A percentile compares a stretch with the other conserved stretches of the same genome.
These are phyloP conservation scores for Flaveria floridana DNA, from an alignment of 140 eudicot species.

Conservation along the genomic window DNA sequence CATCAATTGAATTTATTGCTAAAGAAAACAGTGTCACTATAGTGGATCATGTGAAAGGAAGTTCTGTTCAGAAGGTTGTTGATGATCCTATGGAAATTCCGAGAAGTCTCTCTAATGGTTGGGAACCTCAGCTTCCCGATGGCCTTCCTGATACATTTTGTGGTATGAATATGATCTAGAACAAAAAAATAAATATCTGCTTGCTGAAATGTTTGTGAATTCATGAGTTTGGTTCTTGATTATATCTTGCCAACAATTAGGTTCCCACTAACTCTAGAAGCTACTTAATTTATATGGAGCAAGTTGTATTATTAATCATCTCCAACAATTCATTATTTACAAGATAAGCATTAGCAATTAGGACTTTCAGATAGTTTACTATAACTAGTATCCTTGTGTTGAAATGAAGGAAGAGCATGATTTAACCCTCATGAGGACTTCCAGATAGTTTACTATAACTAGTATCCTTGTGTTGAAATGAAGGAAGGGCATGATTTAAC, in stretches of 20 bases:
- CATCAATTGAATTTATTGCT: slow-evolving; percentile 74
- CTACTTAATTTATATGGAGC: too few species aligned
- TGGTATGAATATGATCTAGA: slow-evolving; percentile 64
- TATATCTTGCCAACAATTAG: not conserved
- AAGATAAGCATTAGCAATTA: not conserved
- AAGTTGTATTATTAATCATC: not conserved
- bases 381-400: not conserved
- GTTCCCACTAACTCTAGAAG: not conserved
- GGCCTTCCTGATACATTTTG: slow-evolving; percentile 85
- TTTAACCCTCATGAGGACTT: not conserved
- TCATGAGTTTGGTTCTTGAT: slow-evolving; percentile 9
- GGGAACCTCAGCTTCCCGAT: slow-evolving; percentile 71
- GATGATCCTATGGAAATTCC: slow-evolving; percentile 84
- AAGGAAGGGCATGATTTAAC: slow-evolving; percentile 12
- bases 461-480: not conserved
- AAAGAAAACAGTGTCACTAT: slow-evolving; percentile 73
- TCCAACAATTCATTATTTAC: not conserved
- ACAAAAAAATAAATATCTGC: slow-evolving; percentile 19
- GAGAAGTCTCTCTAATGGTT: slow-evolving; percentile 53
- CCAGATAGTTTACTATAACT: not conserved
- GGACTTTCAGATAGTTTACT: not conserved
- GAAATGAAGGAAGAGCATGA: not conserved
- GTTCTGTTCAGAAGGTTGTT: slow-evolving; percentile 47
- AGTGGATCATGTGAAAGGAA: slow-evolving; percentile 69
- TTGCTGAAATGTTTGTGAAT: not conserved